Base-by-base conservation (phyloP, 2,329 filamentous ascomycete genomes). In the Teratosphaeria nubilosa region DNA sequence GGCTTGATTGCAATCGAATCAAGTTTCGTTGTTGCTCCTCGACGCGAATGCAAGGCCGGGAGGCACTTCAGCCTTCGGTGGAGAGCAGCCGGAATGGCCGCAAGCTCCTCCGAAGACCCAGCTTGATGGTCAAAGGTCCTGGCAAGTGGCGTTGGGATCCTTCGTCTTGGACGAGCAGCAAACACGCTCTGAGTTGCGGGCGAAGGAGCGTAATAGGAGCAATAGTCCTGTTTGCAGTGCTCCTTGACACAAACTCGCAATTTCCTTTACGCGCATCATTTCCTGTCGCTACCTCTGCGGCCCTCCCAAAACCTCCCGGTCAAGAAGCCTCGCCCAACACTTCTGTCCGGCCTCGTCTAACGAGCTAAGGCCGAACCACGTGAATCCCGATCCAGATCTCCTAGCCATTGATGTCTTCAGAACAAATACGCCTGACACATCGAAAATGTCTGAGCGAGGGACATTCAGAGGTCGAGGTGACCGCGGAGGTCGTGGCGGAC, bases 391-490 rank as follows among this genome's bases (percentile, higher is more conserved):
- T 16, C 41, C 1, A 48, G 16, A 10, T 20, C 9, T 3, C 2
- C 3, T 22, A 6, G 41, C 20, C 41, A 24, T 7, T 20, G 41
- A 48, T 48, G 5, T 20, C 16, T 11, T 20, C 20, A 22, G 9
- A 20, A n/a, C n/a, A n/a, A n/a, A 22, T 22, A 9, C 2, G n/a
- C 16, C n/a, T n/a, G 20, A 48, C 20, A 5, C 2, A 37, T 22
- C 20, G 16, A 22, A 48, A 16, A 84, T 77, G 83, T 84, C 80
- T 68, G 82, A 79, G 70, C 79, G 81, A 62, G 80, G 78, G 62
- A 73, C 74, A 65, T 78, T 79, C 69, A 73, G 79, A 63, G 78
- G 78, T 56, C 71, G 74, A 52, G 76, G 73, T 27, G 66, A 65
- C 54, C 67, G 72, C 16, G 69, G 73, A n/a, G 68, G 73, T 9